phyloP scores from a whole-genome alignment of 1,284 basidiomycete species.

The Paramarasmius palmivorus region DNA sequence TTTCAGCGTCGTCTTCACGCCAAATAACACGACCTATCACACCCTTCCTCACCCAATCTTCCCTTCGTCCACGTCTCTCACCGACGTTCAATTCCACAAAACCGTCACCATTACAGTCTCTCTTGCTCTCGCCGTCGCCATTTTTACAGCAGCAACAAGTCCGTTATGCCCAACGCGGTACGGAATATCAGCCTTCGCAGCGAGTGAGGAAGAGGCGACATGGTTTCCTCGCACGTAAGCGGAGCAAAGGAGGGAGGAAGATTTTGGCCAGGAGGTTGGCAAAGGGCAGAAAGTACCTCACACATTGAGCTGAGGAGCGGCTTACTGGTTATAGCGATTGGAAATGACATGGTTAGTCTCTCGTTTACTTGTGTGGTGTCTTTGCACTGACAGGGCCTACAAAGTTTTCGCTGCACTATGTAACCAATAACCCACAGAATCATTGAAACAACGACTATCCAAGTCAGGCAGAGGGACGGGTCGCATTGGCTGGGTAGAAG shows the following conservation, averaged over 20 bases:
- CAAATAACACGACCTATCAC: background rate
- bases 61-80: background rate
- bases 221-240: constrained; percentile 1
- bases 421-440: too few species aligned
- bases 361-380: too few species aligned
- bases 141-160: constrained; percentile 1
- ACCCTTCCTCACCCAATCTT: background rate
- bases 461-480: too few species aligned
- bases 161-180: background rate
- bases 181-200: constrained; percentile 2
- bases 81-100: background rate
- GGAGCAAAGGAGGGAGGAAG: background rate
- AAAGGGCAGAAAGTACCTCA: constrained; percentile 1
- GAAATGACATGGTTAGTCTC: too few species aligned
- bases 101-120: background rate
- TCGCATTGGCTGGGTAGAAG: too few species aligned
- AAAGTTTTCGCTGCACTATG: too few species aligned
- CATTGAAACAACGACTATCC: too few species aligned
- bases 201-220: constrained; percentile 4
- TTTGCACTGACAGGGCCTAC: too few species aligned
- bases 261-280: constrained; percentile 4
- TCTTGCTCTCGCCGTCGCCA: background rate
- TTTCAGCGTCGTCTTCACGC: background rate
- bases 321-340: too few species aligned
- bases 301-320: background rate